These are phyloP conservation scores for Crassisporium funariophilum DNA, from an alignment of 768 basidiomycete species.

Conservation along the genomic window DNA sequence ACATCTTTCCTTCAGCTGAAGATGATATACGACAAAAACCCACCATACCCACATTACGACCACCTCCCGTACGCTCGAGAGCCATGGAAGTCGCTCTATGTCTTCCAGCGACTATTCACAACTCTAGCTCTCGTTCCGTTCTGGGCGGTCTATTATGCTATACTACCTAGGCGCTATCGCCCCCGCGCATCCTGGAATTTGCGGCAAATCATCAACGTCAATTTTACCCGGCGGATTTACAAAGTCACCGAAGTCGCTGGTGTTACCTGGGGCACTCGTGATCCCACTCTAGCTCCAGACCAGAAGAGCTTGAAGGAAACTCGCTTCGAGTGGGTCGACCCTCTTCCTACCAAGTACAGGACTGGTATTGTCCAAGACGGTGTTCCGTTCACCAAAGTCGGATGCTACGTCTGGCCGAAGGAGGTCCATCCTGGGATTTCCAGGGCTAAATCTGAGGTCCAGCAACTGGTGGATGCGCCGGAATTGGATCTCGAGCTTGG, in stretches of 20 bases:
- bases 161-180: conserved; percentile 43
- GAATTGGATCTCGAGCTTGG: conserved; percentile 28
- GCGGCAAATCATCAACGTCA: conserved; percentile 50
- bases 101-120: conserved; percentile 48
- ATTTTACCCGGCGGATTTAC: conserved; percentile 54
- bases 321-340: conserved; percentile 50
- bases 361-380: conserved; percentile 44
- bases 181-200: conserved; percentile 55
- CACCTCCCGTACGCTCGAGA: conserved; percentile 47
- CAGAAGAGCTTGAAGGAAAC: conserved; percentile 41
- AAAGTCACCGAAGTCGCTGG: conserved; percentile 58
- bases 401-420: conserved; percentile 52
- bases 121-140: conserved; percentile 48
- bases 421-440: conserved; percentile 17
- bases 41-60: conserved; percentile 43
- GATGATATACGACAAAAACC: conserved; percentile 32
- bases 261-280: conserved; percentile 54
- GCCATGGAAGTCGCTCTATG: conserved; percentile 49
- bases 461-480: too few species aligned
- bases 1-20: too few species aligned
- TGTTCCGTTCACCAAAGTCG: conserved; percentile 44
- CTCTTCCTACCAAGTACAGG: conserved; percentile 39
- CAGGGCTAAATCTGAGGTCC: conserved; percentile 7
- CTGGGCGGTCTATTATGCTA: conserved; percentile 47
- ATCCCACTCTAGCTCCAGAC: conserved; percentile 41